A percentile compares a stretch with the other conserved stretches of the same genome.
phyloP scores from a whole-genome alignment of 768 basidiomycete genomes.

The Artomyces pyxidatus region DNA sequence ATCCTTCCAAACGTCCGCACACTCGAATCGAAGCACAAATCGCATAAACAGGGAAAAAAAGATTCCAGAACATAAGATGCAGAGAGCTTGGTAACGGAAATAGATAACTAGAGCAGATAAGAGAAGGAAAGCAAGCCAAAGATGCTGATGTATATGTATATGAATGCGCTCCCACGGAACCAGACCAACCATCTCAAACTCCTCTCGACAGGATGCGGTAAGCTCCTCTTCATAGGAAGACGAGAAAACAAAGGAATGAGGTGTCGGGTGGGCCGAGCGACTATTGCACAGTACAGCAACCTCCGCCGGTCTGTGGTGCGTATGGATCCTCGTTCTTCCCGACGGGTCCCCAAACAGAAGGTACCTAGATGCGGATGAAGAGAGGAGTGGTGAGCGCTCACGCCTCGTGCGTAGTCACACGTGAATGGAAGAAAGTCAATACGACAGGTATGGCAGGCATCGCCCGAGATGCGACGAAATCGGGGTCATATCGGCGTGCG shows the following conservation, averaged over 20 bases:
- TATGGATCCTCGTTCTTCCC: constrained; percentile 91
- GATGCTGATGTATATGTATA: neutral
- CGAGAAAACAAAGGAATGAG: neutral
- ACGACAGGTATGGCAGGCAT: neutral
- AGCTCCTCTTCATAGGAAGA: neutral
- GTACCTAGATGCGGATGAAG: constrained; percentile 49
- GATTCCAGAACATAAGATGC: no score
- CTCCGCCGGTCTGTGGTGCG: constrained; percentile 38
- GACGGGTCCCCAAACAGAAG: constrained; percentile 94
- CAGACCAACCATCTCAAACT: no score
- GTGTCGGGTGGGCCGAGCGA: neutral
- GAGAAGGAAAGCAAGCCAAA: neutral
- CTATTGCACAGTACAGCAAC: constrained; percentile 4
- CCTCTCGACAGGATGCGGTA: no score
- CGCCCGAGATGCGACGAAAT: neutral
- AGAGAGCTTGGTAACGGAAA: no score
- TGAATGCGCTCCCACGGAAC: neutral
- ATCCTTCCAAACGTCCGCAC: no score
- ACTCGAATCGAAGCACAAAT: no score
- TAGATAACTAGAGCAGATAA: no score
- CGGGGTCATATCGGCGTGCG: neutral
- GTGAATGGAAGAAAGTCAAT: neutral
- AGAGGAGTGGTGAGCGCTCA: neutral
- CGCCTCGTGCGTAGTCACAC: neutral
- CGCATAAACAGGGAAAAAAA: no score